Conservation (phyloP, 345 rosid genomes). For the Physaria fendleri region DNA sequence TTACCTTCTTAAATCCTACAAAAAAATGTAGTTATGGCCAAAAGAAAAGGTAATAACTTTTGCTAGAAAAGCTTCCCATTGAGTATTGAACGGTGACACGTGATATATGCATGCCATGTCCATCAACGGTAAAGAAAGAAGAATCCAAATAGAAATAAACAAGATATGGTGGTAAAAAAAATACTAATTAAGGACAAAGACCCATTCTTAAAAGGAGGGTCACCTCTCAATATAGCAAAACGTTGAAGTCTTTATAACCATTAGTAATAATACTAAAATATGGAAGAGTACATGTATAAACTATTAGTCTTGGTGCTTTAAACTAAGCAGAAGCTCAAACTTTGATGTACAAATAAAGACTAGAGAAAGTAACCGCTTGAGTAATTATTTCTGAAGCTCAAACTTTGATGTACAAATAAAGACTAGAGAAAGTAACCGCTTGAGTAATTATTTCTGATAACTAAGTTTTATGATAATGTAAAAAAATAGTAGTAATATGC, state of each 20-base stretch:
- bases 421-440: slow-evolving; percentile 28
- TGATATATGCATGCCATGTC: neutral
- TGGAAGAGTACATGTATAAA: too few species aligned
- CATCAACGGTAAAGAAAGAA: slow-evolving; percentile 1
- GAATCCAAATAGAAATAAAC: slow-evolving; percentile 10
- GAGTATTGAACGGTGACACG: too few species aligned
- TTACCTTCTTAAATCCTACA: too few species aligned
- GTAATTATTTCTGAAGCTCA: slow-evolving; percentile 25
- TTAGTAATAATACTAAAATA: slow-evolving; percentile 2
- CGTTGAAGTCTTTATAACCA: slow-evolving; percentile 18
- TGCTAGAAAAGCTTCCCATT: too few species aligned
- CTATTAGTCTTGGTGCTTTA: slow-evolving; percentile 17
- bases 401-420: slow-evolving; percentile 24
- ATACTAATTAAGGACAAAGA: slow-evolving; percentile 4
- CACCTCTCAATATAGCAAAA: slow-evolving; percentile 14
- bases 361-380: slow-evolving; percentile 26
- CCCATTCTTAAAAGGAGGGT: slow-evolving; percentile 8
- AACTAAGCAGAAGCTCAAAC: slow-evolving; percentile 22
- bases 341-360: slow-evolving; percentile 26
- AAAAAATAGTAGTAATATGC: neutral
- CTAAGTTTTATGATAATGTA: slow-evolving; percentile 17
- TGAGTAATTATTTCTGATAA: slow-evolving; percentile 16
- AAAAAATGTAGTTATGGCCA: too few species aligned
- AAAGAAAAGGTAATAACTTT: too few species aligned
- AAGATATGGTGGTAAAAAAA: neutral